Evolutionary conservation across 352 stramenopile species (phyloP).

Genomic region (Pythium guiyangense): DNA sequence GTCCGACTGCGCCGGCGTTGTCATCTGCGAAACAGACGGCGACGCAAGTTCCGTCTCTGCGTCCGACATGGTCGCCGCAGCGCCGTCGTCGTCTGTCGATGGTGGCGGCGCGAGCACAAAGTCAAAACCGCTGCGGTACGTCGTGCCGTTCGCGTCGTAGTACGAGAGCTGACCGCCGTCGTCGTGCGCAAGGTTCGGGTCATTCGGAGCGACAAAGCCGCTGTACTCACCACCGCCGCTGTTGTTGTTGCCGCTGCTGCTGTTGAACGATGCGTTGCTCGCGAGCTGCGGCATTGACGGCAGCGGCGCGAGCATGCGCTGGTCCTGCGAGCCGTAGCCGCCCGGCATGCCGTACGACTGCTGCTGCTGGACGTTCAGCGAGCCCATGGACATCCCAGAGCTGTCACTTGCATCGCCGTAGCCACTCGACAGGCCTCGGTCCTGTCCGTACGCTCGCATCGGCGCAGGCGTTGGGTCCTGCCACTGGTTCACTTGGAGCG

Average conservation of each 20-base stretch:
- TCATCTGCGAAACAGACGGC: constrained; percentile 62
- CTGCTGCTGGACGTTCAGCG: constrained; percentile 8
- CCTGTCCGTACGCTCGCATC: constrained; percentile 10
- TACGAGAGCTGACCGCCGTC: constrained; percentile 48
- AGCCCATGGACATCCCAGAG: constrained; percentile 6
- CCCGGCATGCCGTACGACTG: constrained; percentile 4
- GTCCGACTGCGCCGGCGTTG: constrained; percentile 63
- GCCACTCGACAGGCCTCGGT: constrained; percentile 4
- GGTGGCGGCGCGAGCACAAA: constrained; percentile 33
- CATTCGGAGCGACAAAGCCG: constrained; percentile 58
- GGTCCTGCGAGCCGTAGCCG: constrained; percentile 3
- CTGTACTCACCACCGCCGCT: constrained; percentile 6
- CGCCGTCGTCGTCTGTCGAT: constrained; percentile 1
- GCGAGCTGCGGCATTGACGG: constrained; percentile 12
- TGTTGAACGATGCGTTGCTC: constrained; percentile 3
- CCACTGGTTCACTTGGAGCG: constrained; percentile 13
- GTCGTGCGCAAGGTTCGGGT: constrained; percentile 28
- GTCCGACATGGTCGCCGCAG: constrained; percentile 24
- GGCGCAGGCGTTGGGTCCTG: constrained; percentile 16
- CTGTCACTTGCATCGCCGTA: constrained; percentile 8
- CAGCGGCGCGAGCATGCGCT: constrained; percentile 7
- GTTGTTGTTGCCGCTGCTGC: constrained; percentile 1
- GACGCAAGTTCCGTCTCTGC: constrained; percentile 58
- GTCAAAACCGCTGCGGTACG: constrained; percentile 49
- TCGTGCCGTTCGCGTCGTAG: constrained; percentile 63